Evolutionary conservation across 257 asterid genomes (phyloP).

Genomic region (Nicotiana undulata): DNA sequence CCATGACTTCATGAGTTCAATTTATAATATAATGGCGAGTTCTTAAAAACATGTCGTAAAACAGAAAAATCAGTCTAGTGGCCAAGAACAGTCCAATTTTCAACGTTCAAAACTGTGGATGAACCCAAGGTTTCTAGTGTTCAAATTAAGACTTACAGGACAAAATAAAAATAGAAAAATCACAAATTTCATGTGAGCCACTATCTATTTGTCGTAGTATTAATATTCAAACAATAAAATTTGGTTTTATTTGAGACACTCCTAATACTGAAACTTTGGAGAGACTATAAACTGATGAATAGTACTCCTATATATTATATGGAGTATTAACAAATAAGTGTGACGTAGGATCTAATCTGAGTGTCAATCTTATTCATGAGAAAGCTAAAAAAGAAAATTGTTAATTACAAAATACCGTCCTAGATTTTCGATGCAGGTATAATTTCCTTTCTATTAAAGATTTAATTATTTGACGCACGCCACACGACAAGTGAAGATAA

Average conservation of each 20-base stretch:
- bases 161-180: background rate
- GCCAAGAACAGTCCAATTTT: background rate
- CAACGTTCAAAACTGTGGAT: slow-evolving; percentile 32
- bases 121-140: slow-evolving; percentile 19
- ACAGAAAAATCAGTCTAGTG: background rate
- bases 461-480: background rate
- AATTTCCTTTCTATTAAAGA: background rate
- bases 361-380: slow-evolving; percentile 1
- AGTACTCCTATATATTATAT: background rate
- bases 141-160: slow-evolving; percentile 2
- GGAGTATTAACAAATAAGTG: background rate
- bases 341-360: background rate
- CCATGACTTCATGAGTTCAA: background rate
- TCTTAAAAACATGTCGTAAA: background rate
- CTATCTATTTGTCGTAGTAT: too few species aligned
- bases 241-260: too few species aligned
- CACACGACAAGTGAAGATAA: background rate
- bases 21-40: background rate
- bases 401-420: background rate
- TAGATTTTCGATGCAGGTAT: background rate
- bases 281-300: background rate
- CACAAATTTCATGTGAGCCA: background rate
- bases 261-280: background rate
- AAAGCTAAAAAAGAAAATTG: background rate
- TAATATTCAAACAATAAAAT: too few species aligned